Evolutionary conservation across 148 eudicot genomes (phyloP).

Genomic region (Heliosperma pusillum): DNA sequence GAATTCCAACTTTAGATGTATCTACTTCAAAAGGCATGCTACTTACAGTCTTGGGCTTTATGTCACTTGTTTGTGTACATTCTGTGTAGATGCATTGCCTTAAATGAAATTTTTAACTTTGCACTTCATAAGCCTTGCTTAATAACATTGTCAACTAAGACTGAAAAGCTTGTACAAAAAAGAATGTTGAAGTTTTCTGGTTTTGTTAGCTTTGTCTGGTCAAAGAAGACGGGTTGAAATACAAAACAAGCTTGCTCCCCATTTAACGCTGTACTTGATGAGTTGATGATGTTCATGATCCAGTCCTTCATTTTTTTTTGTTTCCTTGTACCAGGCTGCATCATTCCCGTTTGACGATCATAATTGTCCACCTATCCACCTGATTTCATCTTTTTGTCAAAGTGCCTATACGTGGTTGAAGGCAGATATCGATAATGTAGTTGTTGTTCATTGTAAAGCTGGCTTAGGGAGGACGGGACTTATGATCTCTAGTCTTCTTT

Average conservation of each 20-base stretch:
- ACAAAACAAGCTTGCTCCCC: not conserved
- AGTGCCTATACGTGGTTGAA: constrained; percentile 92
- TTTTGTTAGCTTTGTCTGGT: constrained; percentile 3
- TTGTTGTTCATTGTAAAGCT: constrained; percentile 96
- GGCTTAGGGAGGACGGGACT: constrained; percentile 95
- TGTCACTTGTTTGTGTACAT: not conserved
- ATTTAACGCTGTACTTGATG: not conserved
- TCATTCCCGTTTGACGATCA: constrained; percentile 96
- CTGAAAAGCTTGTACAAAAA: not conserved
- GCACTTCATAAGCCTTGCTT: not conserved
- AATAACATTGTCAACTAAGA: not conserved
- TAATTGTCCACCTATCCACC: constrained; percentile 89
- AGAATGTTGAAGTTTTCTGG: not conserved
- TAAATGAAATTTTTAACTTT: not conserved
- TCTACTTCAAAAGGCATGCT: not conserved
- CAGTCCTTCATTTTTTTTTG: not conserved
- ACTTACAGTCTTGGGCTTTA: not conserved
- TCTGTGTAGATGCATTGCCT: not conserved
- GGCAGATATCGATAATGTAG: constrained; percentile 79
- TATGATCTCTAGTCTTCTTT: constrained; percentile 88
- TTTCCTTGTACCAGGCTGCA: constrained; percentile 59
- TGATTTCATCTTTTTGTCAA: constrained; percentile 70
- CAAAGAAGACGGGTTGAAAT: not conserved
- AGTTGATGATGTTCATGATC: constrained; percentile 1
- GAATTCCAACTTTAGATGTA: too few relatives aligned